A percentile compares a stretch with the other conserved stretches of the same genome.
Conservation (phyloP, 768 basidiomycete genomes). For the Boletus pseudopeckii region DNA sequence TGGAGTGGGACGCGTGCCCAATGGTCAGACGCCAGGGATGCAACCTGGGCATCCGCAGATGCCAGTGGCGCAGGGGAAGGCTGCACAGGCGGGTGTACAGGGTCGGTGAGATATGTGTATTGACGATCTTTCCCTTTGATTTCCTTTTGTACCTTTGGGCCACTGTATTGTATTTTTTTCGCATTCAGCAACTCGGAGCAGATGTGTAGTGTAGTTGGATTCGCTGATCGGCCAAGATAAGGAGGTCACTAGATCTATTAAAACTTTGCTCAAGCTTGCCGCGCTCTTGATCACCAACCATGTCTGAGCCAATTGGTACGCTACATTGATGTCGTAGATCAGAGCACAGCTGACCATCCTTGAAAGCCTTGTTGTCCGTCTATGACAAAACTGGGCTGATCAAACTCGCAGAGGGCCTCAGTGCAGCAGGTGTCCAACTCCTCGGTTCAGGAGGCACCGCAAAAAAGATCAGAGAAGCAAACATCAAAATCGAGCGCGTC, state of each 20-base stretch:
- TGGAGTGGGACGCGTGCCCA: conserved; percentile 20
- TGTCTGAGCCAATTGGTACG: conserved; percentile 32
- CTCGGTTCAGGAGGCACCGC: conserved; percentile 97
- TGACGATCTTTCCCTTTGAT: conserved; percentile 1
- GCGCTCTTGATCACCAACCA: conserved; percentile 14
- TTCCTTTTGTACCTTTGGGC: conserved; percentile 8
- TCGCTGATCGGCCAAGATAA: conserved; percentile 20
- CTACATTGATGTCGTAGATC: background rate
- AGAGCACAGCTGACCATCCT: conserved; percentile 3
- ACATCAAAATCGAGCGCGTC: conserved; percentile 84
- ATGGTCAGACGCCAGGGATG: conserved; percentile 28
- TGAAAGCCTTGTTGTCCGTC: conserved; percentile 83
- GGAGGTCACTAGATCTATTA: background rate
- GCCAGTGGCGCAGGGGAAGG: conserved; percentile 31
- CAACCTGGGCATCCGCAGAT: conserved; percentile 31
- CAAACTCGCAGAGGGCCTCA: conserved; percentile 84
- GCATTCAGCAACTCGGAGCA: background rate
- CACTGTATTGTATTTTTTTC: conserved; percentile 12
- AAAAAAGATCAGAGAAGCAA: conserved; percentile 93
- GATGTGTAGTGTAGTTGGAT: conserved; percentile 4
- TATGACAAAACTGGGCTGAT: conserved; percentile 93
- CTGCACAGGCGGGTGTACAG: conserved; percentile 31
- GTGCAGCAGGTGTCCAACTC: conserved; percentile 76
- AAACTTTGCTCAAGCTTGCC: background rate
- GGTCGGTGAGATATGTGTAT: conserved; percentile 31